A percentile compares a stretch with the other conserved stretches of the same genome.
phyloP scores from a whole-genome alignment of 768 basidiomycete genomes.

The Lactarius hengduanensis region DNA sequence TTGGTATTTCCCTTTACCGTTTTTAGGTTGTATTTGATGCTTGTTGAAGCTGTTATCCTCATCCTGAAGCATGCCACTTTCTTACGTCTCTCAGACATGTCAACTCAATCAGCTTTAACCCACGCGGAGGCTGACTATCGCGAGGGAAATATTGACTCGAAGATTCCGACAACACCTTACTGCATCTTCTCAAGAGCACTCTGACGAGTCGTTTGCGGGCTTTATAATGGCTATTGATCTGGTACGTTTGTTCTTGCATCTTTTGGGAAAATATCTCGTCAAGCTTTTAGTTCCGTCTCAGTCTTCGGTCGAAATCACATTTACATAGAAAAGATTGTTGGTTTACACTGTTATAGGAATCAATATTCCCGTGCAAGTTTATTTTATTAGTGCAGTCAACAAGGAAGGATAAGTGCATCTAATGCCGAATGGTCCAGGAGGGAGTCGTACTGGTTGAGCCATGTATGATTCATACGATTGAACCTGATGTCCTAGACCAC shows the following conservation, averaged over 20 bases:
- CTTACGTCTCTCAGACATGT: not conserved
- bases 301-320: too few relatives aligned
- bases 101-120: not conserved
- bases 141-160: not conserved
- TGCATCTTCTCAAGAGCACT: not conserved
- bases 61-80: not conserved
- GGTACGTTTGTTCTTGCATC: not conserved
- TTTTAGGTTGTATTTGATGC: not conserved
- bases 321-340: too few relatives aligned
- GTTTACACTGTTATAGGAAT: too few relatives aligned
- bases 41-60: not conserved
- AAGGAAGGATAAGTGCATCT: too few relatives aligned
- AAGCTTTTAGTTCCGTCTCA: too few relatives aligned
- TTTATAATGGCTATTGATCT: not conserved
- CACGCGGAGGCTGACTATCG: not conserved
- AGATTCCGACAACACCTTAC: not conserved
- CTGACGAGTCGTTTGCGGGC: not conserved
- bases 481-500: too few relatives aligned
- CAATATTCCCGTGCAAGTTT: too few relatives aligned
- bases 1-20: not conserved
- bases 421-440: too few relatives aligned
- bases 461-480: too few relatives aligned
- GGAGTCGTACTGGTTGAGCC: too few relatives aligned
- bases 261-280: not conserved
- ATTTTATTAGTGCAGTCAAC: too few relatives aligned